Percentiles rank a stretch among this genome's conserved stretches.
Evolutionary conservation across 192 early-diverging fungal genomes (phyloP).

Genomic region (Mortierella hygrophila): DNA sequence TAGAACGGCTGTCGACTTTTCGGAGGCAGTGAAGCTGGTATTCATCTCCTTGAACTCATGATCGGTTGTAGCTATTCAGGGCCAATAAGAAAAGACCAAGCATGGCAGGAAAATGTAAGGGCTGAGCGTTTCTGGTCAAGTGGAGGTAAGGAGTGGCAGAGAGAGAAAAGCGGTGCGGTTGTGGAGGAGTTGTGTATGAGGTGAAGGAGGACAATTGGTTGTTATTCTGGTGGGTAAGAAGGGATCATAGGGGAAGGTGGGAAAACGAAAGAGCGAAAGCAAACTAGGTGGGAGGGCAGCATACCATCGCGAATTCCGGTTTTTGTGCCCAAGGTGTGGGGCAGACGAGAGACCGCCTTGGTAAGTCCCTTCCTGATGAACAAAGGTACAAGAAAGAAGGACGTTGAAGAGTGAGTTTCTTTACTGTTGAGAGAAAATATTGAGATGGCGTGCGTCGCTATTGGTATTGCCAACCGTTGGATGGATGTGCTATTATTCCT

Average conservation of each 20-base stretch:
- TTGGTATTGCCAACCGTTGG: not conserved
- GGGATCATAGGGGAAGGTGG: not conserved
- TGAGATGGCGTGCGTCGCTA: not conserved
- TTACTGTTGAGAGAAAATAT: not conserved
- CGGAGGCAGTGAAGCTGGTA: conserved; percentile 35
- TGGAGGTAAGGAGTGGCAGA: not conserved
- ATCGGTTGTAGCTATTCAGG: conserved; percentile 38
- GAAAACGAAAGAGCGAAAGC: not conserved
- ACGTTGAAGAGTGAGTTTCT: not conserved
- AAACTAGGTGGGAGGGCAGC: not conserved
- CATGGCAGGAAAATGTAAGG: not conserved
- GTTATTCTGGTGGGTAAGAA: not conserved
- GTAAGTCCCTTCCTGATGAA: conserved; percentile 49
- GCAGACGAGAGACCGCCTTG: conserved; percentile 53
- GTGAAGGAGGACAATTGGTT: not conserved
- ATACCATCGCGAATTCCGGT: conserved; percentile 54
- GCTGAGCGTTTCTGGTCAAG: conserved; percentile 9
- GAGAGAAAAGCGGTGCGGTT: not conserved
- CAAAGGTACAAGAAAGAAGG: not conserved
- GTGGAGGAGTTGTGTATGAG: not conserved
- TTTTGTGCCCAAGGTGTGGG: conserved; percentile 51
- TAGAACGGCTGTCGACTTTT: conserved; percentile 40
- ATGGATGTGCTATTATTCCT: not conserved
- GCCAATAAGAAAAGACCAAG: not conserved
- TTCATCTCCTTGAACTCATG: conserved; percentile 51